phyloP scores from a whole-genome alignment of 2,329 filamentous ascomycete genomes.

The Aspergillus neotritici region DNA sequence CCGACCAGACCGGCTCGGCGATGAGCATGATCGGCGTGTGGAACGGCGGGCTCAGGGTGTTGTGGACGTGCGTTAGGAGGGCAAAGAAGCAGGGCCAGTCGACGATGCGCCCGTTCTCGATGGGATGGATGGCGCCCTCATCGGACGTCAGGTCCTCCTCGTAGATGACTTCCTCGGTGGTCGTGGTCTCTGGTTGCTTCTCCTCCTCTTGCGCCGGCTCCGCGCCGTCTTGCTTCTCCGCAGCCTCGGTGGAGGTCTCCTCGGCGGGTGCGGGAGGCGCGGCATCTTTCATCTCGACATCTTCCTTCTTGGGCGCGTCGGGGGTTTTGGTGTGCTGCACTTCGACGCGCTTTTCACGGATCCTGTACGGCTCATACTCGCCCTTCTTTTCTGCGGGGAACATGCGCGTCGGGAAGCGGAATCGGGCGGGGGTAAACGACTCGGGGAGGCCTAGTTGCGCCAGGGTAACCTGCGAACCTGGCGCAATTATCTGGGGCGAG shows the following conservation, averaged over 20 bases:
- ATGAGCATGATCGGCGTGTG: slow-evolving; percentile 92
- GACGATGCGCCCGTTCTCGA: slow-evolving; percentile 72
- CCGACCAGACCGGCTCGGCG: slow-evolving; percentile 83
- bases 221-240: slow-evolving; percentile 12
- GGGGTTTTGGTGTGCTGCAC: slow-evolving; percentile 24
- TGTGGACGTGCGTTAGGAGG: slow-evolving; percentile 86
- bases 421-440: slow-evolving; percentile 81
- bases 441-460: slow-evolving; percentile 86
- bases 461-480: slow-evolving; percentile 80
- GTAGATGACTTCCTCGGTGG: slow-evolving; percentile 53
- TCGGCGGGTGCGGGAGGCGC: slow-evolving; percentile 22
- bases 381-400: slow-evolving; percentile 72
- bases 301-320: slow-evolving; percentile 30
- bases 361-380: slow-evolving; percentile 75
- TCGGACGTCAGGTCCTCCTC: slow-evolving; percentile 84
- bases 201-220: slow-evolving; percentile 14
- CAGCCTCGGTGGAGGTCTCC: slow-evolving; percentile 27
- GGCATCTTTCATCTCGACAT: slow-evolving; percentile 44
- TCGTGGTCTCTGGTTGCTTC: slow-evolving; percentile 30
- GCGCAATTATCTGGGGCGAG: slow-evolving; percentile 45
- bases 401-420: slow-evolving; percentile 88
- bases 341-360: slow-evolving; percentile 49
- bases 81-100: slow-evolving; percentile 93
- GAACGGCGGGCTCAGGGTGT: slow-evolving; percentile 80
- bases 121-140: slow-evolving; percentile 85